Evolutionary conservation across 148 eudicot genomes (phyloP), one percentile per base, ranked within the genome.

Genomic region (Nepenthes gracilis): DNA sequence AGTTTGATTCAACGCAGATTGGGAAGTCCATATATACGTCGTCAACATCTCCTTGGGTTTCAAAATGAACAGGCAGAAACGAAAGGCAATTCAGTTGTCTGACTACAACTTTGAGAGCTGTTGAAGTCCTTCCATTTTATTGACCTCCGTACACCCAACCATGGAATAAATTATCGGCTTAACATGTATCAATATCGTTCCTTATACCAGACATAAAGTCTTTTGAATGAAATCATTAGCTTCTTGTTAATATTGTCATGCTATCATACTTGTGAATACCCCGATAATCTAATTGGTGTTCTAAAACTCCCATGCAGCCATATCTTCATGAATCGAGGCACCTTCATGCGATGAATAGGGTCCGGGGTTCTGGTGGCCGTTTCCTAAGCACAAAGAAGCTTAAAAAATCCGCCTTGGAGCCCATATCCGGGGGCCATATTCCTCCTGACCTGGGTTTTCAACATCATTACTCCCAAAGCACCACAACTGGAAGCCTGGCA

Each of bases 251-350:
- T 50, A 11, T 50, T 50, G 54, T 50, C 1, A 50, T 40, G 23
- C 23, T 23, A 23, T 23, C 23, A 23, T 23, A 23, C 23, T 23
- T 23, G 23, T 23, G 23, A 23, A 23, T 23, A 23, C 23, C 23
- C 45, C 8, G 6, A 40, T 8, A 8, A 40, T 4, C 45, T 40
- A 40, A 40, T 40, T 40, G 45, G 45, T 49, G 53, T 49, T 49
- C 11, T 11, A 11, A 6, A 49, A 49, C 43, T 66, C 23, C 23
- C 45, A 37, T 49, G 83, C 82, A 92, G 97, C 97, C 97, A 1
- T 92, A 92, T 81, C 97, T 92, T 61, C 97, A 92, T 11, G 97
- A 92, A 72, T 92, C 97, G 5, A 82, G 97, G 64, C 97, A 92
- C 68, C 76, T 36, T 47, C 97, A 92, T 69, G 96, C 96, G 15